Evolutionary conservation across 306 rosid species (phyloP), one percentile per base, ranked within the genome.

Genomic region (Prunus kanzakura): DNA sequence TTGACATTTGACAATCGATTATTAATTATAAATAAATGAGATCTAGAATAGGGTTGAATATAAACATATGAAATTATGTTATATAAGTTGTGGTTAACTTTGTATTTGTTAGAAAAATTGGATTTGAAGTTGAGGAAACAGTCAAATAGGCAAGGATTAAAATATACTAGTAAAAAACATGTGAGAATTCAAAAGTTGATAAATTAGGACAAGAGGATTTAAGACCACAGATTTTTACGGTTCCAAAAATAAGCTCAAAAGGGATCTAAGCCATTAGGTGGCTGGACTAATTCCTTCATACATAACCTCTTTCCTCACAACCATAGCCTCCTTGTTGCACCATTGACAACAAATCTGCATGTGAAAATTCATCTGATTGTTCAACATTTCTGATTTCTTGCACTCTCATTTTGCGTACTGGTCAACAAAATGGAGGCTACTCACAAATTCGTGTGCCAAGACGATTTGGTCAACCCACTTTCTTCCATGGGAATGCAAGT

Each of bases 401-500:
- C 4, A 10, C 19, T 9, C 16, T 29, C 2, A 27, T 72, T 41
- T 22, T 6, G 43, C 54, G 4, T 22, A 57, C 38, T 0, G 4
- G 8, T 6, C 15, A 4, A 23, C 13, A 76, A 67, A 64, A 95
- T 95, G 98, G 98, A 95, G 11, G 96, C 96, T 30, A 89, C 98
- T 27, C 83, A 85, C 13, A 41, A 64, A 47, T 79, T 95, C 76
- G 92, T 92, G 8, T 95, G 96, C 80, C 82, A 73, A 74, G 79
- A 79, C 4, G 84, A 89, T 77, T 55, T 92, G 76, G 69, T 86
- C 84, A 92, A 95, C 77, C 97, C 96, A n/a, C 74, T 95, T 2
- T 84, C 85, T 27, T 89, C 98, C 32, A 92, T 95, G 96, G 95
- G 96, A 51, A 80, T 92, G 88, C 98, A 95, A 63, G 90, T 90